These are phyloP conservation scores for Komagataella mondaviorum DNA, from an alignment of 805 yeast species.

Conservation along the genomic window DNA sequence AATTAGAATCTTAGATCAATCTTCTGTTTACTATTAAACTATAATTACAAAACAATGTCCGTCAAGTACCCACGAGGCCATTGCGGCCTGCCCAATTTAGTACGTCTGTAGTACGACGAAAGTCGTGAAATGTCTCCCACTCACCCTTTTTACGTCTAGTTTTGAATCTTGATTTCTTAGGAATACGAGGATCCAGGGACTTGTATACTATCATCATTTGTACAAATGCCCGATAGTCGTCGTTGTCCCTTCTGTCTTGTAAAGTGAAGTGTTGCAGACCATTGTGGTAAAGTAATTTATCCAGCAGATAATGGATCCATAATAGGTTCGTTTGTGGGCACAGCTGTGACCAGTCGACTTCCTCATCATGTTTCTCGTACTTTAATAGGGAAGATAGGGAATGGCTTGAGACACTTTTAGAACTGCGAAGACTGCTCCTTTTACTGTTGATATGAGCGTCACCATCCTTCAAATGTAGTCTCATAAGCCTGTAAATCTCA, in stretches of 20 bases:
- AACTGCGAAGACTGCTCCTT: not conserved
- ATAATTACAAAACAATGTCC: not conserved
- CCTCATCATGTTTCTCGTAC: constrained; percentile 6
- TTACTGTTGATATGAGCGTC: not conserved
- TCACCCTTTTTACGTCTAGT: not conserved
- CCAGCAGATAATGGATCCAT: constrained; percentile 54
- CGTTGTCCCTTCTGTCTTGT: constrained; percentile 11
- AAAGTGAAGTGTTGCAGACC: constrained; percentile 2
- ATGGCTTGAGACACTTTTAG: not conserved
- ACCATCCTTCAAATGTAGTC: constrained; percentile 13
- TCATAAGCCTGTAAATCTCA: constrained; percentile 48
- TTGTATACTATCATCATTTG: constrained; percentile 15
- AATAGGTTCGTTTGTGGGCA: constrained; percentile 39
- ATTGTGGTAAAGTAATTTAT: constrained; percentile 31
- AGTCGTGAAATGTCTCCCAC: not conserved
- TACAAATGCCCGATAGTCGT: constrained; percentile 12
- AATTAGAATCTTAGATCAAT: not conserved
- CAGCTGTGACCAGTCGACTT: constrained; percentile 32
- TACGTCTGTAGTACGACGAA: not conserved
- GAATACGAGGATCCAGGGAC: constrained; percentile 19
- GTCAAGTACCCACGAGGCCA: not conserved
- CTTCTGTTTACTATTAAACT: not conserved
- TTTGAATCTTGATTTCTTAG: not conserved
- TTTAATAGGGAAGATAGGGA: not conserved
- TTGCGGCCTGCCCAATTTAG: constrained; percentile 1